Evolutionary conservation across 2,329 filamentous ascomycete genomes (phyloP), one percentile per base, ranked within the genome.

Genomic region (Clonostachys rhizophaga): DNA sequence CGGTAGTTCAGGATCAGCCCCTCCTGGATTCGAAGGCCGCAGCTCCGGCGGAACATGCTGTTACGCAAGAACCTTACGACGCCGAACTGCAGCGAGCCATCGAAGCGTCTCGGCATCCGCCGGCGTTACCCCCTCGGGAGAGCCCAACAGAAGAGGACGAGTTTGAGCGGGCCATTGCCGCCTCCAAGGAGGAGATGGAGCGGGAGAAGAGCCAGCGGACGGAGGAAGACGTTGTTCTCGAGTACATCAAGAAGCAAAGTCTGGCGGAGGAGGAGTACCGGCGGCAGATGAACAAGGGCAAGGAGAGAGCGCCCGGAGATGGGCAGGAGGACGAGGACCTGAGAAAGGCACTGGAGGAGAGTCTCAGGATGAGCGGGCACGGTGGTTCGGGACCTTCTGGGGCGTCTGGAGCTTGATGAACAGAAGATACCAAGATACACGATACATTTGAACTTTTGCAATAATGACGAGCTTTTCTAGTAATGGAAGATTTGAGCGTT

Each of bases 211-310:
- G 61, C 36, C 62, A 68, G 46, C 72, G 66, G 57, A 79, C 74
- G 0, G 87, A 91, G 58, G 86, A 91, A 59, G 80, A 89, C 47
- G 81, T 87, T 49, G 79, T 91, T 9, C 63, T 91, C 60, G 86
- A 90, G 56, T 90, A 89, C 62, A 76, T 90, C 39, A 87, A 86
- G 72, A 86, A 83, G 69, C 86, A 91, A 68, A 90, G 86, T 61
- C 60, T 89, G 40, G 74, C 79, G 1, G 88, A 92, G 65, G 83
- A 84, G 53, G 74, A 83, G 59, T 73, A 63, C 43, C 64, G 69
- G 11, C 54, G 61, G 45, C 55, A 60, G 34, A 52, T 56, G 44
- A 49, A 57, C 10, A 67, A 68, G 53, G 67, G 62, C 1, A 67
- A 63, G 51, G 66, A 59, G 2, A 63, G 57, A 60, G 46, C 6